Percentiles rank a stretch among this genome's conserved stretches.
Conservation (phyloP, 345 rosid genomes). For the Limnanthes douglasii region DNA sequence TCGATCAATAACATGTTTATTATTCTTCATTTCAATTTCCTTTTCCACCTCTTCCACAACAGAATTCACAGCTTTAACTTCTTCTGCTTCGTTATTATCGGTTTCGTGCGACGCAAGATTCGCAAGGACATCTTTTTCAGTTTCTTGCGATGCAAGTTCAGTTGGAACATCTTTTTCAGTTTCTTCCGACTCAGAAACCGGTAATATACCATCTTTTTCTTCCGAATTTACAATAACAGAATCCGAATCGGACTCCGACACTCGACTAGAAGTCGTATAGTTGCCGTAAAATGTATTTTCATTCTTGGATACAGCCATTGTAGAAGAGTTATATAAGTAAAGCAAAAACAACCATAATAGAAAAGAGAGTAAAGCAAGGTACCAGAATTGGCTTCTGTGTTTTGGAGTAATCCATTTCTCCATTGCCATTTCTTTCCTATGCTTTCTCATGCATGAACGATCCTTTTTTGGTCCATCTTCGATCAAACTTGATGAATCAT, state of each 20-base stretch:
- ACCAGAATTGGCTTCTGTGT: conserved; percentile 31
- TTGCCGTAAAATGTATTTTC: conserved; percentile 12
- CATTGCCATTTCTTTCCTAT: conserved; percentile 19
- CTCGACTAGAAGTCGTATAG: conserved; percentile 1
- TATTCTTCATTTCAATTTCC: conserved; percentile 4
- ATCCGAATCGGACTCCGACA: conserved; percentile 7
- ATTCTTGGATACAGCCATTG: conserved; percentile 11
- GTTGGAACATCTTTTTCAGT: no score
- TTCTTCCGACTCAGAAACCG: no score
- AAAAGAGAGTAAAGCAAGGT: conserved; percentile 20
- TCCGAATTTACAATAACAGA: conserved; percentile 6
- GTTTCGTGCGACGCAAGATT: conserved; percentile 5
- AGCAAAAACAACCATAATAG: conserved; percentile 34
- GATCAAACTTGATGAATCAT: no score
- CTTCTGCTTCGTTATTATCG: background rate
- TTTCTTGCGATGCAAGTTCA: no score
- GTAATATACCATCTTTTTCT: conserved; percentile 8
- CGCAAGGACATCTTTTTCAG: no score
- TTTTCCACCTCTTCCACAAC: conserved; percentile 10
- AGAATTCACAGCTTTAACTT: conserved; percentile 9
- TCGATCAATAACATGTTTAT: conserved; percentile 4
- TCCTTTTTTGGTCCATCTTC: no score
- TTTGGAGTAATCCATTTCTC: conserved; percentile 19
- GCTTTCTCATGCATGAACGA: conserved; percentile 14
- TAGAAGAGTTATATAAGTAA: conserved; percentile 25